Evolutionary conservation across 441 rosid species (phyloP), one percentile per base, ranked within the genome.

Genomic region (Syzygium malaccense): DNA sequence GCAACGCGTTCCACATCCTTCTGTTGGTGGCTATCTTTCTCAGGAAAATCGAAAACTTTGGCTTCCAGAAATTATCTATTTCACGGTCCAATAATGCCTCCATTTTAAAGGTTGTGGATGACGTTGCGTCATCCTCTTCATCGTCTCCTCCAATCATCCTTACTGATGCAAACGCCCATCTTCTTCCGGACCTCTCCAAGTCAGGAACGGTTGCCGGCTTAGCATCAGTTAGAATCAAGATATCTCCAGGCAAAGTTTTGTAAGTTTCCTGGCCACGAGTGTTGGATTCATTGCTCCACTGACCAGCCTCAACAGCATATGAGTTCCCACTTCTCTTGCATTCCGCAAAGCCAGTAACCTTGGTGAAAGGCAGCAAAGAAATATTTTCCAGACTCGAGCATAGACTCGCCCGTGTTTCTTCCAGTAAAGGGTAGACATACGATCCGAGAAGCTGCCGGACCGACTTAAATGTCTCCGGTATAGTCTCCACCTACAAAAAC

Each of bases 1-100:
- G 94, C 91, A 95, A 56, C 55, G 94, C 92, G 7, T 89, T 91
- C 98, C 97, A 95, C 26, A 94, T 96, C 80, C 95, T 89, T 49
- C 68, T 92, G 90, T 90, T 90, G 33, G 97, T 90, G 3, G 90
- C 91, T 30, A 92, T 49, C 88, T 62, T 93, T 66, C 51, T 91
- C 91, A 96, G 89, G 53, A 87, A 93, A 87, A 92, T 88, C 23
- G 93, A 92, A 54, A 85, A 90, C 8, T 88, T 30, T 25, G 93
- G 90, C 75, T 89, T 90, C 68, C 85, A 53, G 28, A 26, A 53
- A 85, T 83, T 87, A 60, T 71, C 53, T 18, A 62, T 85, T 66
- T 85, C 87, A 48, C 90, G 68, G 41, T 87, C 91, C 49, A 86
- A 57, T 37, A 89, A 45, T 10, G 87, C 66, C 85, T 85, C 83